Base-by-base conservation (phyloP, 768 basidiomycete species). In the Trametes elegans region DNA sequence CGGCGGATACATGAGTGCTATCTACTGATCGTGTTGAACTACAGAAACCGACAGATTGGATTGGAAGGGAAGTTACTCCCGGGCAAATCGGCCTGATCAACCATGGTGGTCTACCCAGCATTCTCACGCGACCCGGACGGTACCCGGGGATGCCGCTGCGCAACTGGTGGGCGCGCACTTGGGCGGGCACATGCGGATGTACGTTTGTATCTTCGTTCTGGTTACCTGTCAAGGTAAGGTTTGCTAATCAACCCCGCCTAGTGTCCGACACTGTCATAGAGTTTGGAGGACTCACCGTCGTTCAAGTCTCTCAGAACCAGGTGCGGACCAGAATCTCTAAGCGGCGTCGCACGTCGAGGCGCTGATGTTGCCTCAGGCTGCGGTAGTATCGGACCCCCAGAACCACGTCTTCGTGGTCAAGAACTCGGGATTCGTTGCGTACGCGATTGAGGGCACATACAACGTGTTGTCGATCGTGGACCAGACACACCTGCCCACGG, bases 291-390 rank as follows among this genome's bases (percentile, higher is more conserved):
- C 72, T 93, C 56, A 90, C 87, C 0, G 77, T 88, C n/a, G 89
- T 93, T 0, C 90, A 93, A 64, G 91, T 92, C 19, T 88, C 88
- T 0, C 90, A 92, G 74, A 93, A 93, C 64, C 84, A 85, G 64
- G 87, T 71, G 42, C 49, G 57, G 47, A 60, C 35, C 54, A 42
- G 40, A 21, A 13, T 10, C 2, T 0, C 19, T 8, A 29, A 38
- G 9, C 36, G 28, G 14, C 60, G 19, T 4, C 26, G 34, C 26
- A 38, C 16, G 59, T 29, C n/a, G n/a, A 1, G 27, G 16, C 14
- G 11, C 24, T 19, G 10, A 32, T 23, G 6, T 34, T 11, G 34
- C 13, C 13, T 13, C 14, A 75, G 71, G 75, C 87, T 3, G 88
- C 89, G 0, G 85, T 90, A 27, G 75, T 90, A 38, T 90, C 87